phyloP scores from a whole-genome alignment of 768 basidiomycete species.

The Agaricus sinodeliciosus region DNA sequence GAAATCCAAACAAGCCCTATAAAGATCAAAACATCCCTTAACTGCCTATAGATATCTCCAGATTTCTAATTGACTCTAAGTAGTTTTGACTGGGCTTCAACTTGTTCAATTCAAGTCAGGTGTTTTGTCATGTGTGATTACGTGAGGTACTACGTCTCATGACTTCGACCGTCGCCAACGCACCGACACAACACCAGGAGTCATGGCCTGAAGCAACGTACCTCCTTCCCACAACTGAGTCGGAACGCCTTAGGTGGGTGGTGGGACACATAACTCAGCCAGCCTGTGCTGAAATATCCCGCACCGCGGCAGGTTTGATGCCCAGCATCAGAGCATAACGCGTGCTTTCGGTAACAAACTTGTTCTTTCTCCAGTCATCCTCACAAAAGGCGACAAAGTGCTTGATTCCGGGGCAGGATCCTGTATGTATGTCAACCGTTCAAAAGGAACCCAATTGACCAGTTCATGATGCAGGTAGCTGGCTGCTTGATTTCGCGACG shows the following conservation, averaged over 20 bases:
- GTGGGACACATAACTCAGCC: no score
- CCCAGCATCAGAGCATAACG: slow-evolving; percentile 12
- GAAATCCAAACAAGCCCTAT: no score
- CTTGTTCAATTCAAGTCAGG: no score
- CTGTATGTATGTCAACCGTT: neutral
- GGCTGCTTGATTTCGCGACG: slow-evolving; percentile 15
- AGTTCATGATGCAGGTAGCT: slow-evolving; percentile 12
- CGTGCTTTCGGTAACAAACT: slow-evolving; percentile 8
- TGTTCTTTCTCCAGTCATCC: slow-evolving; percentile 5
- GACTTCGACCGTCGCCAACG: neutral
- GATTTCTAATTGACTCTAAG: no score
- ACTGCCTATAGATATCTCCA: no score
- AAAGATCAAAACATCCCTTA: no score
- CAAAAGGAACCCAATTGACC: no score
- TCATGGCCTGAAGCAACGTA: slow-evolving; percentile 2
- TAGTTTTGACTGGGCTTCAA: no score
- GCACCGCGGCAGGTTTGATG: neutral
- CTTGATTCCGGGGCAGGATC: slow-evolving; percentile 11
- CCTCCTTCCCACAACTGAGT: neutral
- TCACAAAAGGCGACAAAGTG: slow-evolving; percentile 6
- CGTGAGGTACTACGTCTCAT: neutral
- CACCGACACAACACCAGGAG: neutral
- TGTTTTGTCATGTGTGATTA: no score
- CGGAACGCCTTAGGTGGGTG: slow-evolving; percentile 2
- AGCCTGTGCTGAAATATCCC: no score